These are phyloP conservation scores for Tagetes erecta DNA, from an alignment of 129 eudicot species.

Conservation along the genomic window DNA sequence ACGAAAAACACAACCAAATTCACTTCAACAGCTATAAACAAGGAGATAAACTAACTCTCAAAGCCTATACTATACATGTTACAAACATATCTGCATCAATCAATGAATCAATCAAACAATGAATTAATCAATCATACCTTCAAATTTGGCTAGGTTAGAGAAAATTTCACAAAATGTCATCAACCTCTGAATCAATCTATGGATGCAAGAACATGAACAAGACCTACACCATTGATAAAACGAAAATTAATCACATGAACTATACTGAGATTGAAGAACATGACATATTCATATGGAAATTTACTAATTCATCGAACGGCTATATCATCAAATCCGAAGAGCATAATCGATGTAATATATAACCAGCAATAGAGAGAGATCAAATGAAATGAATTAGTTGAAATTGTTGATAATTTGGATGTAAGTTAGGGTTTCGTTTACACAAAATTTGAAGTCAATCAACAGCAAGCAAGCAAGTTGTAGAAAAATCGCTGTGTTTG, in stretches of 20 bases:
- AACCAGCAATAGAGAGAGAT: too few species aligned
- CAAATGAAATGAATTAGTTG: too few species aligned
- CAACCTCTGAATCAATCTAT: conserved; percentile 19
- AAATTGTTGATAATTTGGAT: too few species aligned
- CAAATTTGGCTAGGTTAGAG: conserved; percentile 4
- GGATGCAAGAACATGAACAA: conserved; percentile 12
- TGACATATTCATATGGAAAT: neutral
- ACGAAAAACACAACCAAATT: conserved; percentile 1
- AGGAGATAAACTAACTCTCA: neutral
- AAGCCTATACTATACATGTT: neutral
- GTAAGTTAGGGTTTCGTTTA: too few species aligned
- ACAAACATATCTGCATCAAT: conserved; percentile 2
- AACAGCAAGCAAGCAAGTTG: too few species aligned
- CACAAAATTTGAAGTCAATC: too few species aligned
- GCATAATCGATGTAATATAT: too few species aligned
- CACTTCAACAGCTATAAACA: conserved; percentile 2
- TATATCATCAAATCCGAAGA: neutral
- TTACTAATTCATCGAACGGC: neutral
- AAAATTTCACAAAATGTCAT: conserved; percentile 15
- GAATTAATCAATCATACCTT: conserved; percentile 9
- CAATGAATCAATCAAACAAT: neutral
- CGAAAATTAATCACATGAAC: neutral
- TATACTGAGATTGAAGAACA: neutral
- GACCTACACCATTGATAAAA: conserved; percentile 15
- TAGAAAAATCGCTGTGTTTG: too few species aligned